Evolutionary conservation across 2,329 filamentous ascomycete species (phyloP), one percentile per base, ranked within the genome.

Genomic region (Clonostachys solani): DNA sequence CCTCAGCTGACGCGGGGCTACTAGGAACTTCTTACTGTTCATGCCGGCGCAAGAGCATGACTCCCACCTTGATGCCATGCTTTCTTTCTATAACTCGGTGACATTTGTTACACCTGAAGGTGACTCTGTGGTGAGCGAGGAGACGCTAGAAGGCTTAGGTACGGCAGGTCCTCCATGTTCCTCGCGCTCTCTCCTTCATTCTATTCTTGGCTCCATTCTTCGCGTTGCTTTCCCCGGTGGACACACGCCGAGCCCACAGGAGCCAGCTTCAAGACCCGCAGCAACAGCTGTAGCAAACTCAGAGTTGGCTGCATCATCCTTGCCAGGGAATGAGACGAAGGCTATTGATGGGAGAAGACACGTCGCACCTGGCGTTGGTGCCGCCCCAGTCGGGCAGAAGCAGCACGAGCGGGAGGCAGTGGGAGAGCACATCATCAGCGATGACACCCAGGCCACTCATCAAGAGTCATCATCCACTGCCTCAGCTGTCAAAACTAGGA

Each of bases 61-160:
- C 48, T 83, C 87, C 19, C 86, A 87, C 54, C 78, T 99, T 41
- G 83, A 85, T 61, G 84, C 89, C 46, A 87, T 96, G 47, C 75
- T 96, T 57, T 92, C 89, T 45, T 97, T 95, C 69, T 99, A 96
- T 68, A 86, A 88, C 49, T 87, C 90, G 43, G 89, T 92, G 56
- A 84, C 95, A 62, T 91, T 88, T 67, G 77, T 99, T 64, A 96
- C 89, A 60, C 78, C 90, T 51, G 94, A 99, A 77, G 94, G 94
- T 66, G 94, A 97, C 73, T 94, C 94, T 56, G 79, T 89, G 60
- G 85, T 97, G 60, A 89, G 86, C 73, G 92, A 95, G 72, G 90
- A 96, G 65, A 87, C 86, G 64, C 81, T 96, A 62, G 83, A 95
- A 78, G 89, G 92, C 72, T 77, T 95, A 92, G 92, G 92, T 96